Evolutionary conservation across 306 rosid genomes (phyloP), one percentile per base, ranked within the genome.

Genomic region (Sindora glabra): DNA sequence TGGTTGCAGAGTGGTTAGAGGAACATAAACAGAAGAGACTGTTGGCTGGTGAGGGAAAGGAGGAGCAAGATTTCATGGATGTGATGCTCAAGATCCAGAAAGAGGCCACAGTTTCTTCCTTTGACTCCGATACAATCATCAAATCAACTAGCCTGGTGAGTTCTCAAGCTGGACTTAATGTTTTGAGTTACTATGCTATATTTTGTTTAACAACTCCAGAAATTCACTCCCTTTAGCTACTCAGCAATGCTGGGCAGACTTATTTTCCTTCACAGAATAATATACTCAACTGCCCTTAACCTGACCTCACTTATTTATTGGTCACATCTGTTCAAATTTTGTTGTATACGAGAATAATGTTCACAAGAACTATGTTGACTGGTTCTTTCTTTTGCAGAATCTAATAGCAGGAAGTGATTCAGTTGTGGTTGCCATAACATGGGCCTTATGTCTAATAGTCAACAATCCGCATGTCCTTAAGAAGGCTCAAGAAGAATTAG

Each of bases 1-100:
- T 56, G n/a, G 15, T 55, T 12, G 16, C 15, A 19, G 49, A 48
- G 42, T 70, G 75, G 75, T 29, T 70, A 23, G 69, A 70, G 48
- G 75, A 70, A 56, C 75, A 61, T 37, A 70, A 56, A 34, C 33
- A 44, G 49, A 62, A 42, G 14, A 44, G 56, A 27, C 50, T 24
- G 10, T 61, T 23, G 22, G 64, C 16, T 3, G 32, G 19, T 10
- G 21, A 8, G 4, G 30, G 23, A 32, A 10, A 48, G 32, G 62
- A 60, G 62, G 64, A 62, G 21, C 49, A 61, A 19, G 75, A 70
- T 12, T 62, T 70, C 49, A 70, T 70, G 64, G 68, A 51, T 52
- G 56, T 69, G 47, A 53, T 54, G 55, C 54, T 65, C 19, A 53
- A 46, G 12, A 45, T 42, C 71, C 17, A 29, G 3, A 8, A 19